phyloP scores from a whole-genome alignment of 169 alveolate genomes.

The Babesia sp. region DNA sequence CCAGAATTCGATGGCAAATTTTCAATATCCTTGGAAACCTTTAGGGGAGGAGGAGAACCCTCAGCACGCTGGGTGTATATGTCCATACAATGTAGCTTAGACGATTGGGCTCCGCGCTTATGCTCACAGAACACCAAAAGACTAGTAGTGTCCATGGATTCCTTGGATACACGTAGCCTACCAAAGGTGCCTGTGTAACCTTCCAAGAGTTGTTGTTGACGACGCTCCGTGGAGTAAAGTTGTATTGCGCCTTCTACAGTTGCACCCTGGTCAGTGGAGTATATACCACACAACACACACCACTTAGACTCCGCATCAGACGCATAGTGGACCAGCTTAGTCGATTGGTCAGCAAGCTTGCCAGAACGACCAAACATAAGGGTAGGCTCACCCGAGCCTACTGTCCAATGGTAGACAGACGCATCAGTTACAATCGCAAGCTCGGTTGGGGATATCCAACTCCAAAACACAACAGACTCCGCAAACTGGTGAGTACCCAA shows the following conservation, averaged over 20 bases:
- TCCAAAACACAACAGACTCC: conserved; percentile 92
- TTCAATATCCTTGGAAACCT: conserved; percentile 70
- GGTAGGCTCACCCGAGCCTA: conserved; percentile 80
- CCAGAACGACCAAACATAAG: conserved; percentile 88
- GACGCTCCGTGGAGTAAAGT: conserved; percentile 88
- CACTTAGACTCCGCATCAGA: conserved; percentile 88
- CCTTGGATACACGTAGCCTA: conserved; percentile 38
- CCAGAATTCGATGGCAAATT: conserved; percentile 46
- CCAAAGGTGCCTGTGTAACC: conserved; percentile 95
- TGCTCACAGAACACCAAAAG: conserved; percentile 92
- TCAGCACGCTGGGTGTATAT: conserved; percentile 77
- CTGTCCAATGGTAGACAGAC: conserved; percentile 89
- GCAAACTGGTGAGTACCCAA: conserved; percentile 88
- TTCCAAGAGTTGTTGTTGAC: conserved; percentile 91
- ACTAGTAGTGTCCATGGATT: conserved; percentile 26
- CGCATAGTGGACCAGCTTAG: conserved; percentile 90
- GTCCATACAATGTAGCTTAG: conserved; percentile 92
- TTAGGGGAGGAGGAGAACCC: conserved; percentile 57
- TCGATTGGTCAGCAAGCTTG: conserved; percentile 80
- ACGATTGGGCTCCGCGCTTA: conserved; percentile 82
- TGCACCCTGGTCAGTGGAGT: conserved; percentile 85
- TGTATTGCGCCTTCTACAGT: conserved; percentile 93
- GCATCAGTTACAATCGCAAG: conserved; percentile 91
- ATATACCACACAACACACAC: conserved; percentile 92
- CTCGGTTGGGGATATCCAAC: conserved; percentile 87